Evolutionary conservation across 495 filamentous ascomycete species (phyloP), one percentile per base, ranked within the genome.

Genomic region (Cenococcum geophilum): DNA sequence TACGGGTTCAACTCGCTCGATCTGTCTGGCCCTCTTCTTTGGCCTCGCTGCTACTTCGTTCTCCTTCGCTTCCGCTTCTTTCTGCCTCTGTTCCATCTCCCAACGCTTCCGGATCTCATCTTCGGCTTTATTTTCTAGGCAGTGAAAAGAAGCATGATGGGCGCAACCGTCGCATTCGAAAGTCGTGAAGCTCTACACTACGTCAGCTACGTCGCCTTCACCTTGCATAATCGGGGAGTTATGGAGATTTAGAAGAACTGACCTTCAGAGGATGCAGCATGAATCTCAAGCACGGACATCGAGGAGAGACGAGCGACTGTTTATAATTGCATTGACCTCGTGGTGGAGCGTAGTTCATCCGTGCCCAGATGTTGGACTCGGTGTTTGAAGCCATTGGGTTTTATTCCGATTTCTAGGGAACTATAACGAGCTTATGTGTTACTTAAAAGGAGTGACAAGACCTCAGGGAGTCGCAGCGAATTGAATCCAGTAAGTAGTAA

Each of bases 241-340:
- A 14, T 14, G 40, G 40, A 45, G 12, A 18, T 45, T 16, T 45
- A 4, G 11, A 18, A 16, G 4, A 45, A 40, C 61, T 62, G 62
- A 77, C 80, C 70, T 83, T 80, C 50, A 81, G 68, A 0, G 80
- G 80, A 68, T 83, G 81, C 37, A 80, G 64, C 80, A 83, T 83
- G 76, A 83, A 83, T 42, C 80, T 75, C 56, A 79, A 69, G 67
- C 80, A 83, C 8, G 80, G 72, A 67, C 80, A 83, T 36, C 62
- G 68, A 8, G 73, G 57, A 8, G 72, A 70, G 54, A 82, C 56
- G 58, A 82, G 62, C 50, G 76, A 76, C 4, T 64, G 55, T 59
- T 75, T 76, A 57, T 72, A 70, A 52, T 74, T 73, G 68, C 78
- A 80, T 27, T 66, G 65, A 49, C 78, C 78, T 25, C 73, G 75